A percentile compares a stretch with the other conserved stretches of the same genome.
These are phyloP conservation scores for Vickermania ingenoplastis DNA, from an alignment of 208 protist genomes.

Conservation along the genomic window DNA sequence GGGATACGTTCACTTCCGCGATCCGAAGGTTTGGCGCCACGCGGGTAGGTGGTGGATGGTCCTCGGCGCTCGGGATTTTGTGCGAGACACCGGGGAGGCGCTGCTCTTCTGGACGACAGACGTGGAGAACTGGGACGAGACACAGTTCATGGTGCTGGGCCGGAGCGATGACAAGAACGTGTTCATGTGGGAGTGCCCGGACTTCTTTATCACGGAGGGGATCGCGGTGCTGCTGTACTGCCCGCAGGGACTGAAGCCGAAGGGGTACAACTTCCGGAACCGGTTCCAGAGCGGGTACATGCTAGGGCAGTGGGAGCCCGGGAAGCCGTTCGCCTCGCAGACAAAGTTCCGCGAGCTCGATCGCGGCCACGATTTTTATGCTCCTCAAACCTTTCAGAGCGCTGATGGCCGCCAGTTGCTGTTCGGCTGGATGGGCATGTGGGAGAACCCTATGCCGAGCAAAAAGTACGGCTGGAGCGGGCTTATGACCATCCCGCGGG, in stretches of 20 bases:
- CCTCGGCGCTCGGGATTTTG: constrained; percentile 18
- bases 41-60: constrained; percentile 34
- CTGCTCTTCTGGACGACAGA: constrained; percentile 22
- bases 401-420: constrained; percentile 25
- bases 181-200: constrained; percentile 50
- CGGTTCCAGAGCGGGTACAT: constrained; percentile 33
- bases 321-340: background rate
- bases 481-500: constrained; percentile 28
- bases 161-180: constrained; percentile 35
- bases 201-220: constrained; percentile 20
- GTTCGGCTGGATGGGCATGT: constrained; percentile 33
- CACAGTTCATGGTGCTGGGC: constrained; percentile 16
- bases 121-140: constrained; percentile 22
- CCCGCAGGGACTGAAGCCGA: constrained; percentile 20
- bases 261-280: constrained; percentile 22
- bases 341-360: constrained; percentile 26
- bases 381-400: constrained; percentile 21
- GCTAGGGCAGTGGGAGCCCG: constrained; percentile 4
- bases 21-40: constrained; percentile 30
- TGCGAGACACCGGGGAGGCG: constrained; percentile 22
- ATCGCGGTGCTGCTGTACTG: constrained; percentile 21
- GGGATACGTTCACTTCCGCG: constrained; percentile 28
- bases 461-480: constrained; percentile 27
- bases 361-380: constrained; percentile 31
- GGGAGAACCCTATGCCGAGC: constrained; percentile 27